Evolutionary conservation across 2,329 filamentous ascomycete genomes (phyloP), one percentile per base, ranked within the genome.

Genomic region (Chalaropsis thielavioides): DNA sequence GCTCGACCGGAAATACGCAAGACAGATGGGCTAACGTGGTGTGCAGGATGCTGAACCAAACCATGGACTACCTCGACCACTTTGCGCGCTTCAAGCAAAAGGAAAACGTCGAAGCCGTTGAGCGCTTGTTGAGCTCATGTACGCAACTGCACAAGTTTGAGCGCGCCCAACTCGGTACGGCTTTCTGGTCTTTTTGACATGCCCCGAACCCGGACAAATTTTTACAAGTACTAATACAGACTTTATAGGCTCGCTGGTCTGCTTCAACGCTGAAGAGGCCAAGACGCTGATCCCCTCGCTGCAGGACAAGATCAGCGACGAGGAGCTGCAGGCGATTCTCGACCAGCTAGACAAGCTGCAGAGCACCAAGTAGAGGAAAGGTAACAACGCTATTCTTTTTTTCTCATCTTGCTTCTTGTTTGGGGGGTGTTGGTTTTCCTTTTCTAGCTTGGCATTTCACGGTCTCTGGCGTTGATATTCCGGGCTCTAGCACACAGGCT

Each of bases 41-140:
- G 2, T 38, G 35, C 64, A 88, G 85, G 72, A 91, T 92, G 75
- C 81, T 96, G 65, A 85, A 84, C 68, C 92, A 95, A 75, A 96
- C 92, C 31, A 82, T 91, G 69, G 90, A 92, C 72, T 97, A 99
- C 76, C 84, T 97, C 64, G 91, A 96, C 71, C 86, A 91, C 68
- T 99, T 99, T 76, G 88, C 92, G 19, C 89, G 94, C 43, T 97
- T 97, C 82, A 95, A 96, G 78, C 86, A 92, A 71, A 91, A 92
- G 74, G 90, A 95, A 75, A 94, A 94, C 70, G 89, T 96, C 72
- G 89, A 96, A 77, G 89, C 90, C n/a, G 90, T 97, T 40, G 91
- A 95, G 76, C 85, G 90, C 67, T 79, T 96, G 70, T 81, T 96
- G 68, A 88, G 88, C 69, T 83, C 87, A 66, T 88, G 90, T 72